A percentile compares a stretch with the other conserved stretches of the same genome.
Conservation (phyloP, 75 land plant genomes). For the Cupressus sempervirens region DNA sequence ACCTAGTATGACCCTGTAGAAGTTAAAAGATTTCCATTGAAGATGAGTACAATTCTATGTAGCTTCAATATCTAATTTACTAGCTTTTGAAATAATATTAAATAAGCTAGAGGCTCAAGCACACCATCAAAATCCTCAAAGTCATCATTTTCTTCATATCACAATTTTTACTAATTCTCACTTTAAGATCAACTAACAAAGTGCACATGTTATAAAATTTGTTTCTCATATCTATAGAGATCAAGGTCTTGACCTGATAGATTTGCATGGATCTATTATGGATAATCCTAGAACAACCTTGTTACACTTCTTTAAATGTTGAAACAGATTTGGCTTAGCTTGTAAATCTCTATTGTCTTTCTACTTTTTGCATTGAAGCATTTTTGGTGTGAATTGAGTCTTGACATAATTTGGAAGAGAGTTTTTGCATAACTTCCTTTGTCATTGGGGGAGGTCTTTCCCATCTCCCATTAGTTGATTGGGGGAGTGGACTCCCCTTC, state of each 20-base stretch:
- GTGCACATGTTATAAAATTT: background rate
- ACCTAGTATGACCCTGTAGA: conserved; percentile 46
- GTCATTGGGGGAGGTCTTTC: no score
- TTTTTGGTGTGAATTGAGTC: background rate
- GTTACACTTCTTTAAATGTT: background rate
- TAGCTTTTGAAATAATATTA: conserved; percentile 95
- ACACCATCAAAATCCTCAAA: conserved; percentile 9
- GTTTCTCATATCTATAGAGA: background rate
- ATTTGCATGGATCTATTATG: background rate
- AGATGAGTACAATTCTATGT: conserved; percentile 76
- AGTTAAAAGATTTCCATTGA: conserved; percentile 84
- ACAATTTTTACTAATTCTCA: background rate
- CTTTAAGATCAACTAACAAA: background rate
- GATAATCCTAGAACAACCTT: background rate
- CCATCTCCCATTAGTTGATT: no score
- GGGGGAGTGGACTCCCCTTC: no score
- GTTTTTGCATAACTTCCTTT: background rate
- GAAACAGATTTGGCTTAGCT: background rate
- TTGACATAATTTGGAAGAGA: background rate
- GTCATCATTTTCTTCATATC: background rate
- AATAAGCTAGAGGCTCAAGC: conserved; percentile 96
- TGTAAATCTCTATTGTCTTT: background rate
- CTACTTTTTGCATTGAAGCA: background rate
- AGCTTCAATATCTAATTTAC: conserved; percentile 71
- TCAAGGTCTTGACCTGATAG: background rate